Percentiles rank a stretch among this genome's conserved stretches.
Evolutionary conservation across 148 eudicot species (phyloP).

Genomic region (Rhododendron simsii): DNA sequence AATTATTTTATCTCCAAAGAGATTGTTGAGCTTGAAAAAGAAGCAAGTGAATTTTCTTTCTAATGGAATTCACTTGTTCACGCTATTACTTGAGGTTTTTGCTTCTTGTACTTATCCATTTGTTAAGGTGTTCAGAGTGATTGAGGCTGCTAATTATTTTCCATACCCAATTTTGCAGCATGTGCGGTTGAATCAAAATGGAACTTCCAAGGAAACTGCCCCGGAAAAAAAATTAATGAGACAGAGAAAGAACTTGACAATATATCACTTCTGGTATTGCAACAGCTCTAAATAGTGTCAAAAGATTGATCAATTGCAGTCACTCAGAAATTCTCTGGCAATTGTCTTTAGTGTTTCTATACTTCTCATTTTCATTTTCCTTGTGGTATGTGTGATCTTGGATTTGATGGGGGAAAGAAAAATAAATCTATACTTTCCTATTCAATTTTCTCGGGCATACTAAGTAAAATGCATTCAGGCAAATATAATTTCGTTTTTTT

Average conservation of each 20-base stretch:
- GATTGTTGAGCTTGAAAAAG: too few relatives aligned
- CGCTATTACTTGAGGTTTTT: too few relatives aligned
- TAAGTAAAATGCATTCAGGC: too few relatives aligned
- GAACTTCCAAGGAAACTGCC: conserved; percentile 60
- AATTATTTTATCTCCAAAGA: too few relatives aligned
- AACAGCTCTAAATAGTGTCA: conserved; percentile 44
- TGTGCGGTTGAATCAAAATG: conserved; percentile 69
- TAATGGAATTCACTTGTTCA: too few relatives aligned
- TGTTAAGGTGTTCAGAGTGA: too few relatives aligned
- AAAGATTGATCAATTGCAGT: conserved; percentile 28
- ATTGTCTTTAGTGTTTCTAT: conserved; percentile 32
- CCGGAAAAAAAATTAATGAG: conserved; percentile 34
- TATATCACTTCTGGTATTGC: conserved; percentile 30
- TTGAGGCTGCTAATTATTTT: neutral
- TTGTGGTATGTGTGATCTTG: neutral
- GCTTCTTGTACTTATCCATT: too few relatives aligned
- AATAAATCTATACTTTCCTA: too few relatives aligned
- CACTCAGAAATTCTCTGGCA: conserved; percentile 26
- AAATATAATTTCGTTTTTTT: too few relatives aligned
- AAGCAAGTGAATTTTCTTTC: too few relatives aligned
- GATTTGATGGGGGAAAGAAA: neutral
- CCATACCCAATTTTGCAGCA: conserved; percentile 33
- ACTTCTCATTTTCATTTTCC: neutral
- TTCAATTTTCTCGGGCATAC: too few relatives aligned
- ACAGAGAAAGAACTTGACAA: conserved; percentile 10